Percentiles rank a stretch among this genome's conserved stretches.
Evolutionary conservation across 2,329 filamentous ascomycete species (phyloP).

Genomic region (Aspergillus costaricaensis): DNA sequence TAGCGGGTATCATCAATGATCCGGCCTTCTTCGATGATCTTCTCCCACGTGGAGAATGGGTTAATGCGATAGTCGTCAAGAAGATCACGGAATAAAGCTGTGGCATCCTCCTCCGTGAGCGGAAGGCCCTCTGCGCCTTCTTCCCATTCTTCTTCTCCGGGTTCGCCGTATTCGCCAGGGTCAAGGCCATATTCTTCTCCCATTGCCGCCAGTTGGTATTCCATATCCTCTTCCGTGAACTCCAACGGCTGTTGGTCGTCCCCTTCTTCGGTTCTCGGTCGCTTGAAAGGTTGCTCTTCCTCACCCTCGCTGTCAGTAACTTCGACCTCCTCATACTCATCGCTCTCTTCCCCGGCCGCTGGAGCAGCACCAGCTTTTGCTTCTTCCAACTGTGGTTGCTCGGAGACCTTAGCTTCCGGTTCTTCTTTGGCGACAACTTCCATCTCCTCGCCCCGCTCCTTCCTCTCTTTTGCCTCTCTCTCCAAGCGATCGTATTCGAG

Average conservation of each 20-base stretch:
- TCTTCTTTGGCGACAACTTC: constrained; percentile 25
- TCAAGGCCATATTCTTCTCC: constrained; percentile 80
- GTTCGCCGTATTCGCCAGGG: constrained; percentile 71
- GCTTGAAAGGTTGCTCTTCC: constrained; percentile 56
- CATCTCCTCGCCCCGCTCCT: constrained; percentile 35
- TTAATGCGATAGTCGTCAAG: constrained; percentile 80
- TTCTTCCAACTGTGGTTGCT: constrained; percentile 10
- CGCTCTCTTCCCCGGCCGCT: constrained; percentile 56
- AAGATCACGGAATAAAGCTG: constrained; percentile 78
- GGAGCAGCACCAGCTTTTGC: constrained; percentile 29
- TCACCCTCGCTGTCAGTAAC: constrained; percentile 63
- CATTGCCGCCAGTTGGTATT: constrained; percentile 87
- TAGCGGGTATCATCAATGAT: constrained; percentile 87
- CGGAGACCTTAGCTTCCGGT: constrained; percentile 17
- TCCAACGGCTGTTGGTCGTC: constrained; percentile 61
- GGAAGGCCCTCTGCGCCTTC: constrained; percentile 71
- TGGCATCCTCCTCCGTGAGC: constrained; percentile 74
- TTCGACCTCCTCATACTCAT: constrained; percentile 77
- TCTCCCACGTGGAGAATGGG: constrained; percentile 91
- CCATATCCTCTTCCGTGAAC: constrained; percentile 93
- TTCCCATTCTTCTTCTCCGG: constrained; percentile 60
- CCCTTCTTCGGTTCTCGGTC: constrained; percentile 54
- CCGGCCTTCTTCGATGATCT: constrained; percentile 76
- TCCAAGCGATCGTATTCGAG: constrained; percentile 70
- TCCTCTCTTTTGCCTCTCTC: constrained; percentile 66